Base-by-base conservation (phyloP, 306 rosid genomes). In the Inga laurina region DNA sequence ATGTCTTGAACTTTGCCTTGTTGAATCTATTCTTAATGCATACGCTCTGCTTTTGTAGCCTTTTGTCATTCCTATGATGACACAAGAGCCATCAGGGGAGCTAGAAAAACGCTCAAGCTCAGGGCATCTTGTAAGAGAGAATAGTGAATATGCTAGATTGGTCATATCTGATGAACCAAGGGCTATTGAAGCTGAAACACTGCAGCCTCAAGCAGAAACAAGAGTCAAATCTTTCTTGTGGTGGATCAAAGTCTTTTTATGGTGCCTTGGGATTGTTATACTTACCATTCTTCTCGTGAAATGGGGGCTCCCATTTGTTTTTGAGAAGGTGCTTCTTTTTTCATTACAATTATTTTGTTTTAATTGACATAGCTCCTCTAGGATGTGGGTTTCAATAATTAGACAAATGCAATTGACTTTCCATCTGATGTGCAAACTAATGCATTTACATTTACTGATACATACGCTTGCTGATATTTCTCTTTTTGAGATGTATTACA, bases 91-190 rank as follows among this genome's bases (percentile, higher is more conserved):
- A 62, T 80, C 91, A 1, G 86, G 80, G 73, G 91, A 89, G 80
- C 79, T 88, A 67, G 91, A 80, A 64, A 89, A 89, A 85, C 89
- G 81, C 78, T 84, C 79, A 82, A 86, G 76, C 69, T 77, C 90
- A 16, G 88, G 80, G 85, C 92, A 78, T 89, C 89, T 48, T 85
- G 86, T 43, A 35, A 87, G 87, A 77, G 91, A 91, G 84, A 93
- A 78, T 76, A 92, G 92, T 85, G 99, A 94, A 84, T 97, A 86
- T 82, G 90, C 89, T 52, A 88, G 98, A 92, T 86, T 97, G 82
- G 98, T 85, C 88, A 81, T 94, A 81, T 92, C 94, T 19, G 89
- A 88, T 87, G 98, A 97, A 80, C 82, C 89, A 39, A 74, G 84
- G 72, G 73, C 84, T 13, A 73, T 66, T 46, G 97, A 92, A 89